phyloP scores from a whole-genome alignment of 2,329 filamentous ascomycete species.

The Colletotrichum salicis region DNA sequence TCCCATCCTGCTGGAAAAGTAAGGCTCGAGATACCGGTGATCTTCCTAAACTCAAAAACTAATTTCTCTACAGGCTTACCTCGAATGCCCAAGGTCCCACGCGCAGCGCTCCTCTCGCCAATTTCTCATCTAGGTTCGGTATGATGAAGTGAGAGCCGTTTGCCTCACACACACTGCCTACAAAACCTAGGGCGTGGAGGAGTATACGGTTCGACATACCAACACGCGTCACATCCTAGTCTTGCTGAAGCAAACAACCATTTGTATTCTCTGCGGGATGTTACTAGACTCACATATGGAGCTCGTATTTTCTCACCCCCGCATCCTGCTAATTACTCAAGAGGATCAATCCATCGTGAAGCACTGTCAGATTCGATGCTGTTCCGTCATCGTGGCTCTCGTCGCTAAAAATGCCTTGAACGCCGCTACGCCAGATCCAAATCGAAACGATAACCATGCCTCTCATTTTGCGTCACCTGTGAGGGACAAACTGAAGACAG shows the following conservation, averaged over 20 bases:
- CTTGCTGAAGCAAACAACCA: slow-evolving; percentile 3
- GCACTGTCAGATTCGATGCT: not conserved
- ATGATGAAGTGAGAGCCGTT: slow-evolving; percentile 59
- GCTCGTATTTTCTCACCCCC: not conserved
- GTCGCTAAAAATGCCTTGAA: slow-evolving; percentile 16
- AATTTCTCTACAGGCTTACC: slow-evolving; percentile 65
- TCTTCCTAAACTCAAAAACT: slow-evolving; percentile 33
- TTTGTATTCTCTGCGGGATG: slow-evolving; percentile 13
- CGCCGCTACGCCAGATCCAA: slow-evolving; percentile 27
- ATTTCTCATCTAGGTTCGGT: slow-evolving; percentile 80
- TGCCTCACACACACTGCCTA: not conserved
- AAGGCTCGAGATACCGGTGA: slow-evolving; percentile 43
- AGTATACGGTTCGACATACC: not conserved
- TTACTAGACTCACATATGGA: not conserved
- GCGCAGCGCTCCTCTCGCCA: slow-evolving; percentile 72
- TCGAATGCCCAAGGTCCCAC: slow-evolving; percentile 68
- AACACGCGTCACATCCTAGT: not conserved
- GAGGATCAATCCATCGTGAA: not conserved
- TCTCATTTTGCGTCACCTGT: not conserved
- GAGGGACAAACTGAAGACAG: not conserved
- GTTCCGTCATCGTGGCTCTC: slow-evolving; percentile 14
- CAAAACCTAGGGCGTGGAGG: not conserved
- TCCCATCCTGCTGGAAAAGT: slow-evolving; percentile 92
- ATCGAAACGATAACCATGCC: slow-evolving; percentile 1
- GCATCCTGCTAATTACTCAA: not conserved